Base-by-base conservation (phyloP, 139 green algal species). In the Chlorella sp. region DNA sequence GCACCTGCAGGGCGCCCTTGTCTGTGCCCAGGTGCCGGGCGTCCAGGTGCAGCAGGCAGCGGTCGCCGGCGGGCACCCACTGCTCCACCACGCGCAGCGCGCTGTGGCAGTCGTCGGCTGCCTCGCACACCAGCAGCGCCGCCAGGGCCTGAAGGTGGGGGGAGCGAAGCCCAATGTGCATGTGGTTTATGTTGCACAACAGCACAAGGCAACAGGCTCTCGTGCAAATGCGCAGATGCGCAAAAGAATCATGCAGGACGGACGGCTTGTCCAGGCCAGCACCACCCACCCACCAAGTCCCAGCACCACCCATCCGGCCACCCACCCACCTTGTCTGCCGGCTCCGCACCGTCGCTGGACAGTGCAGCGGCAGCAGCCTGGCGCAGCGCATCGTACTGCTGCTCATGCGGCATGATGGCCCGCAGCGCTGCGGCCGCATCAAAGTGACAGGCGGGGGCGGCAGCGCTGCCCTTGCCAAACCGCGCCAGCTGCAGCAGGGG, bases 121-220 rank as follows among this genome's bases (percentile, higher is more conserved):
- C 18, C 18, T 38, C 73, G 34, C 84, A 88, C 17, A 69, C 84
- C 32, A 88, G 78, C 41, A 88, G 57, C 47, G 51, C 39, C 23
- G 71, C 76, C 11, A 44, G 63, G 7, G 76, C 41, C 79, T 84
- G 62, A n/a, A 7, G 5, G 34, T 16, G 69, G 20, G 69, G 69
- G 36, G 36, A 3, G 36, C 25, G 20, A 23, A 60, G 51, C 2
- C 12, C 51, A 60, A 15, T 21, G 51, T 23, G 51, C 12, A 21
- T 21, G n/a, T n/a, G n/a, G n/a, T n/a, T n/a, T n/a, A n/a, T n/a
- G n/a, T n/a, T n/a, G n/a, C n/a, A n/a, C n/a, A n/a, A n/a, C n/a
- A n/a, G n/a, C n/a, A n/a, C n/a, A n/a, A n/a, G n/a, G n/a, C n/a
- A n/a, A n/a, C n/a, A n/a, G n/a, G n/a, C n/a, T n/a, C n/a, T n/a